phyloP scores from a whole-genome alignment of 1,284 basidiomycete genomes.

The Austroboletus rostrupii region DNA sequence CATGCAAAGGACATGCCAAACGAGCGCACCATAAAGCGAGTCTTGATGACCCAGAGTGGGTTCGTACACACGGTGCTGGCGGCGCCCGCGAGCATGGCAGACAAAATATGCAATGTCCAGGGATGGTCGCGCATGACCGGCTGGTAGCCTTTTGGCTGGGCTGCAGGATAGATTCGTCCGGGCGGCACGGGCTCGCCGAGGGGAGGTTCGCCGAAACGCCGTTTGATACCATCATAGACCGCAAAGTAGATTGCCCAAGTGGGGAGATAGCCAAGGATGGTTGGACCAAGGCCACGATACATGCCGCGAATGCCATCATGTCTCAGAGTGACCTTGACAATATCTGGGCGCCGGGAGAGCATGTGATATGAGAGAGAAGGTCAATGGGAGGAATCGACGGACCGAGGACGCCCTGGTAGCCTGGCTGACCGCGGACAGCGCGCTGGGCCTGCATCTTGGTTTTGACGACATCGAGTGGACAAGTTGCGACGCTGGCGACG shows the following conservation, averaged over 20 bases:
- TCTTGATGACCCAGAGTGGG: slow-evolving; percentile 96
- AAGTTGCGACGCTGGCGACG: slow-evolving; percentile 91
- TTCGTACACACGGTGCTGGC: slow-evolving; percentile 88
- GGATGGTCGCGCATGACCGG: slow-evolving; percentile 72
- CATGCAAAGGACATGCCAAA: neutral
- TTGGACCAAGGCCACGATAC: slow-evolving; percentile 94
- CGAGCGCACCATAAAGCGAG: slow-evolving; percentile 85
- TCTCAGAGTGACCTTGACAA: slow-evolving; percentile 64
- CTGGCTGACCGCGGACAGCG: slow-evolving; percentile 56
- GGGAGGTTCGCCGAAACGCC: slow-evolving; percentile 65
- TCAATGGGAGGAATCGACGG: slow-evolving; percentile 28
- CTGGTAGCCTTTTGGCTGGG: slow-evolving; percentile 78
- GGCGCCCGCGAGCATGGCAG: slow-evolving; percentile 91
- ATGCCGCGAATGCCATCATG: slow-evolving; percentile 82
- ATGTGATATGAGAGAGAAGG: slow-evolving; percentile 16
- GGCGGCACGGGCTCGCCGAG: slow-evolving; percentile 36
- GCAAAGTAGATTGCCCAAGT: slow-evolving; percentile 98
- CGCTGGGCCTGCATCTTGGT: slow-evolving; percentile 93
- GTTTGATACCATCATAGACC: slow-evolving; percentile 94
- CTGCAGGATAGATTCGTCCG: slow-evolving; percentile 68
- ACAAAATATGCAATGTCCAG: slow-evolving; percentile 82
- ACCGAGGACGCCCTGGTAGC: slow-evolving; percentile 78
- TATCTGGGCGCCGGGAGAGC: slow-evolving; percentile 44
- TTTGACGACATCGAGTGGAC: slow-evolving; percentile 96
- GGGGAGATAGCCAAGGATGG: slow-evolving; percentile 89